phyloP scores from a whole-genome alignment of 257 asterid genomes.

The Solanum boliviense region DNA sequence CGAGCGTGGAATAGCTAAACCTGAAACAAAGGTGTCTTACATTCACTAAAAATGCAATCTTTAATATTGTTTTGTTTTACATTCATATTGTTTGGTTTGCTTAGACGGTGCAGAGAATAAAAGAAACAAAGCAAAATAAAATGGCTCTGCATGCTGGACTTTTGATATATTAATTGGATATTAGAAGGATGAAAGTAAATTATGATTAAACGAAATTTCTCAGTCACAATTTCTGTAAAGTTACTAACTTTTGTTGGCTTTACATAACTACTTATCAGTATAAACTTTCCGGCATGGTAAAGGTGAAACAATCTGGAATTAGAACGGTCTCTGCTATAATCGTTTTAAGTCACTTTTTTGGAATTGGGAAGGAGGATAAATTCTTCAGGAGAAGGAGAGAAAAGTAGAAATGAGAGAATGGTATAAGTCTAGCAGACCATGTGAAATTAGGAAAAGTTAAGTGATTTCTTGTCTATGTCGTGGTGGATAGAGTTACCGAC shows the following conservation, averaged over 20 bases:
- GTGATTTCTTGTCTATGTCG: neutral
- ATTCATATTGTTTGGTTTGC: neutral
- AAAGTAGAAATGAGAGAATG: neutral
- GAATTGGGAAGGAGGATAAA: neutral
- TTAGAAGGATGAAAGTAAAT: neutral
- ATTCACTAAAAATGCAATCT: neutral
- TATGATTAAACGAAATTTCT: neutral
- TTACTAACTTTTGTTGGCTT: neutral
- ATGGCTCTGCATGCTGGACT: neutral
- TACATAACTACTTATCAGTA: neutral
- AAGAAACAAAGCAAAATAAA: neutral
- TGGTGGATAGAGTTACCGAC: neutral
- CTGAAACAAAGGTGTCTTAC: slow-evolving; percentile 69
- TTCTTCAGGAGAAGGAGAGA: neutral
- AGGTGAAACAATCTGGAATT: neutral
- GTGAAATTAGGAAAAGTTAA: neutral
- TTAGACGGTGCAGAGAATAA: neutral
- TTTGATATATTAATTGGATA: neutral
- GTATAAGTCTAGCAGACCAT: neutral
- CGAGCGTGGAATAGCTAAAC: slow-evolving; percentile 78
- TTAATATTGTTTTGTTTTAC: neutral
- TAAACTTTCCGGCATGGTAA: neutral
- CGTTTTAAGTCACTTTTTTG: neutral
- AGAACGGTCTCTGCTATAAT: neutral
- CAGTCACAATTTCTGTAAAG: neutral